Evolutionary conservation across 2,329 filamentous ascomycete genomes (phyloP), one percentile per base, ranked within the genome.

Genomic region (Bretziella fagacearum): DNA sequence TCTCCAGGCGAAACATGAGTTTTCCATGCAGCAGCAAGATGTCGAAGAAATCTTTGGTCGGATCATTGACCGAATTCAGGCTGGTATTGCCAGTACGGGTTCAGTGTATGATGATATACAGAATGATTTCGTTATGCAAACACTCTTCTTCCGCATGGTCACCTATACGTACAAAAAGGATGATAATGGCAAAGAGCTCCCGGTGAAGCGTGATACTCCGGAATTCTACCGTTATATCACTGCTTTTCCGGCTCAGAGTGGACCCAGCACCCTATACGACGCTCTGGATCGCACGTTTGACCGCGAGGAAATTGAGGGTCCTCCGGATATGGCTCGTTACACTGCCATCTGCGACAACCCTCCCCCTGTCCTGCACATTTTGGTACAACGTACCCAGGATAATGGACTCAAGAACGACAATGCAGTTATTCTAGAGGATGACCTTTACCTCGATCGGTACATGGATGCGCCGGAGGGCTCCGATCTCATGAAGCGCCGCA

Each of bases 31-130:
- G 27, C 91, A 98, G 58, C 87, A 98, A 63, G 91, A 98, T 62
- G 89, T 95, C 3, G 86, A 86, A 10, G 91, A 98, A 62, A 89
- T 95, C 39, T 87, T 95, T 65, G 85, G 85, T 50, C 91, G 89
- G 56, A 83, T 94, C 22, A 75, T 95, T 50, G 86, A 89, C 57
- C 81, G 91, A 44, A 68, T 95, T n/a, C 83, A 91, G 56, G 86
- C 84, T 45, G 87, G 89, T 2, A 87, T 96, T 57, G 78, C 73
- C 49, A 74, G 84, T 4, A 71, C 71, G n/a, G 73, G 71, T 3
- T 65, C 73, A 27, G 75, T 84, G 51, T 60, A 65, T 49, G 63
- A 70, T 5, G 81, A 81, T 2, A 81, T 93, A 53, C 89, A 95
- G 60, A 64, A 78, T 17, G 91, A 96, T 58, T 70, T 76, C 48